Conservation (phyloP, 257 asterid genomes). For the Knoxia roxburghii region DNA sequence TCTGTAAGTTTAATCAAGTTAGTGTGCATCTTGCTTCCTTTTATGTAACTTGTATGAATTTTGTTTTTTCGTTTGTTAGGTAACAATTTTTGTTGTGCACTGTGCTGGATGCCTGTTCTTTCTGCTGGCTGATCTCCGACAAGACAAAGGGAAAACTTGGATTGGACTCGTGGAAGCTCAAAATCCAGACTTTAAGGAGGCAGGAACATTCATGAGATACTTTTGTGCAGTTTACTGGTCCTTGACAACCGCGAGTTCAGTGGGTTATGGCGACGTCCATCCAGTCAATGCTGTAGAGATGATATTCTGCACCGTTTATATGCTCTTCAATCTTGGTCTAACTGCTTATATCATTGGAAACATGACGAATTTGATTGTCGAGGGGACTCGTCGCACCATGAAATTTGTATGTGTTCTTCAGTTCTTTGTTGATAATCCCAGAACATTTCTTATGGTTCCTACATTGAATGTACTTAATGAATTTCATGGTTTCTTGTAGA, state of each 20-base stretch:
- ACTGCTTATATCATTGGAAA: constrained; percentile 89
- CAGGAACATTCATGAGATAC: constrained; percentile 47
- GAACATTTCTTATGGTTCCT: no score
- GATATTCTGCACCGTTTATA: constrained; percentile 65
- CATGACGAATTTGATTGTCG: constrained; percentile 90
- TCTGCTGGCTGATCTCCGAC: constrained; percentile 59
- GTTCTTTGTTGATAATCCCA: no score
- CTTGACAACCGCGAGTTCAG: constrained; percentile 83
- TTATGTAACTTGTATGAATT: no score
- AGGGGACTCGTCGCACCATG: constrained; percentile 97
- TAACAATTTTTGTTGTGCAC: constrained; percentile 67
- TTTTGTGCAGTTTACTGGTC: constrained; percentile 82
- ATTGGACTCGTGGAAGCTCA: constrained; percentile 29
- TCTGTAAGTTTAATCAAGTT: constrained; percentile 42
- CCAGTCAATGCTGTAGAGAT: constrained; percentile 73
- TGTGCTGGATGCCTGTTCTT: constrained; percentile 88
- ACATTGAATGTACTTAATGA: no score
- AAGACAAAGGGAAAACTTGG: constrained; percentile 73
- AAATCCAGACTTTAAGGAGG: constrained; percentile 55
- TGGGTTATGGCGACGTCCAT: constrained; percentile 90
- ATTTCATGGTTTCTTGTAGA: constrained; percentile 30
- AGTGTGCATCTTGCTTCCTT: no score
- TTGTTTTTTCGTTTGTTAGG: constrained; percentile 30
- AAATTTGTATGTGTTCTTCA: constrained; percentile 93
- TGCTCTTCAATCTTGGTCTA: constrained; percentile 79